Conservation (phyloP, 2,329 filamentous ascomycete species). For the Grosmannia clavigera region DNA sequence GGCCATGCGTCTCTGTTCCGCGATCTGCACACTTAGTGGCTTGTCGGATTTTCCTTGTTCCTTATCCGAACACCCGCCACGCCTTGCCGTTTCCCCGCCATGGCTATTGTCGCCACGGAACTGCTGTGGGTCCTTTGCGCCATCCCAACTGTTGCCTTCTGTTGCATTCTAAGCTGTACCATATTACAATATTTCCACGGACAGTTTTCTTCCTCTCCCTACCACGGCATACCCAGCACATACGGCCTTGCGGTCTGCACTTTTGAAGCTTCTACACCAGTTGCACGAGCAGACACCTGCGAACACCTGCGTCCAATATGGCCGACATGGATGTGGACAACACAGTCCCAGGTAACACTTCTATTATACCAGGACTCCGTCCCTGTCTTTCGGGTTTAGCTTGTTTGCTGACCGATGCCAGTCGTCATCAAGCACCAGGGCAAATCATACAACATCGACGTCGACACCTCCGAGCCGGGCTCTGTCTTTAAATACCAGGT, state of each 20-base stretch:
- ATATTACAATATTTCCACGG: neutral
- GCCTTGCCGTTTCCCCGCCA: neutral
- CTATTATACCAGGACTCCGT: neutral
- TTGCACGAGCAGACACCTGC: neutral
- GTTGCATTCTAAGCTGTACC: neutral
- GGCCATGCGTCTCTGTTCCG: too few species aligned
- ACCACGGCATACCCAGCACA: neutral
- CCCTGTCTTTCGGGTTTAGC: neutral
- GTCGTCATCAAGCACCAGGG: slow-evolving; percentile 75
- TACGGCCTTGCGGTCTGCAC: neutral
- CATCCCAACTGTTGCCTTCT: slow-evolving; percentile 2
- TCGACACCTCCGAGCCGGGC: slow-evolving; percentile 72
- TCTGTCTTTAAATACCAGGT: slow-evolving; percentile 94
- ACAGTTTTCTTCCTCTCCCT: neutral
- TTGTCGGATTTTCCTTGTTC: slow-evolving; percentile 1
- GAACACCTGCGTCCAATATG: neutral
- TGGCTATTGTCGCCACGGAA: neutral
- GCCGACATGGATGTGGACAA: slow-evolving; percentile 3
- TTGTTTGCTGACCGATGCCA: neutral
- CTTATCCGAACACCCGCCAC: neutral
- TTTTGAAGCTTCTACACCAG: neutral
- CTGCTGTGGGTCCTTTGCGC: neutral
- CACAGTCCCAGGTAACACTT: neutral
- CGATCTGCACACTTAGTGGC: too few species aligned
- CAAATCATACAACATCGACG: slow-evolving; percentile 88